phyloP scores from a whole-genome alignment of 2,329 filamentous ascomycete species.

The Sporothrix schenckii region DNA sequence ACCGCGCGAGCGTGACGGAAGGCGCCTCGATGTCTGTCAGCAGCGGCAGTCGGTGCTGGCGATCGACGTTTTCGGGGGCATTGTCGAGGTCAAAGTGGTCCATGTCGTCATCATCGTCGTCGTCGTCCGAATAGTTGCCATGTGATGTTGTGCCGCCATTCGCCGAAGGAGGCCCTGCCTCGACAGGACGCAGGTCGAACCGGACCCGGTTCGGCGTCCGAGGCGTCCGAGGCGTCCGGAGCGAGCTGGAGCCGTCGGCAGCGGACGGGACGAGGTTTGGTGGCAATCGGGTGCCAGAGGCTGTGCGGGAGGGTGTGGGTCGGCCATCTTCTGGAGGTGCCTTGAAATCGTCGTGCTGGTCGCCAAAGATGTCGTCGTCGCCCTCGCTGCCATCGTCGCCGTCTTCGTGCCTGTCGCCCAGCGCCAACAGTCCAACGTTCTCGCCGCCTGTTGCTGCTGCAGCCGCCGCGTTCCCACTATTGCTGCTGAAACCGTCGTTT shows the following conservation, averaged over 20 bases:
- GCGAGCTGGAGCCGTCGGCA: not conserved
- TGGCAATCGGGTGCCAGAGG: constrained; percentile 24
- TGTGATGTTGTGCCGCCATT: constrained; percentile 6
- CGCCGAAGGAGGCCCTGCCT: constrained; percentile 20
- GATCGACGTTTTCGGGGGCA: constrained; percentile 45
- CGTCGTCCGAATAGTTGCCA: constrained; percentile 15
- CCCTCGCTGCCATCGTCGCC: constrained; percentile 29
- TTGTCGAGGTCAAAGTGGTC: constrained; percentile 41
- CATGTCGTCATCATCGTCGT: constrained; percentile 37
- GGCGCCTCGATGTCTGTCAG: constrained; percentile 84
- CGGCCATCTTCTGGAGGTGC: constrained; percentile 24
- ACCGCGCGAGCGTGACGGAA: constrained; percentile 67
- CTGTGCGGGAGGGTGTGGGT: constrained; percentile 9
- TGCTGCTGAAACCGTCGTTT: not conserved
- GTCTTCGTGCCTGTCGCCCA: not conserved
- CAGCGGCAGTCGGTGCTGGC: constrained; percentile 67
- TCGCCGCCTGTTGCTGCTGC: constrained; percentile 9
- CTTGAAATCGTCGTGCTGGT: constrained; percentile 22
- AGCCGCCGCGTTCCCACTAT: not conserved
- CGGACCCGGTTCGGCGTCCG: constrained; percentile 73
- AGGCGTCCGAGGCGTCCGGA: constrained; percentile 49
- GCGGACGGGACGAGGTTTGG: constrained; percentile 16
- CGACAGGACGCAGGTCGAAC: constrained; percentile 62
- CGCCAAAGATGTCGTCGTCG: constrained; percentile 25
- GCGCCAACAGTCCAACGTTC: constrained; percentile 23